Evolutionary conservation across 2,329 filamentous ascomycete genomes (phyloP), one percentile per base, ranked within the genome.

Genomic region (Didymellaceae sp.): DNA sequence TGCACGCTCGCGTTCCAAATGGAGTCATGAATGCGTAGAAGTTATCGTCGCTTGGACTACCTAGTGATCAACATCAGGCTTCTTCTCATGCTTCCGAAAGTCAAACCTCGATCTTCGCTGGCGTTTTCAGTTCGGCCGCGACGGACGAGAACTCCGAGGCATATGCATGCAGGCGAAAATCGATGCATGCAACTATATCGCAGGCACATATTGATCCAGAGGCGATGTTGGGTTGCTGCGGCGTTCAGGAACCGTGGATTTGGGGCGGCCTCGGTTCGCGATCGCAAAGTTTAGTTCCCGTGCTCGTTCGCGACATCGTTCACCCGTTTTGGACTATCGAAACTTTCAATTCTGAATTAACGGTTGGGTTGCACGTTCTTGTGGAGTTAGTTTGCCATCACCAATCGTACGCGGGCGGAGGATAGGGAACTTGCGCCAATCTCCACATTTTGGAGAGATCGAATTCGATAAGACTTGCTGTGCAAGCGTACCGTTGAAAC

Each of bases 401-500:
- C 48, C 48, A 52, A 52, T 46, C 13, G n/a, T 13, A 24, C 18
- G 17, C 17, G 22, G 20, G 18, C 41, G 41, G 48, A 46, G 38
- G 21, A 28, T 32, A 30, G n/a, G 37, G 37, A 24, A 7, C 26
- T 28, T 28, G 20, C 33, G 26, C 48, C 20, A 28, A 43, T 38
- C 37, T 32, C 37, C 32, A 43, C 43, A 33, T 26, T 13, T 11
- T 31, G 6, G 5, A 28, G 31, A 38, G 25, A 43, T 30, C 21
- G 13, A 39, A 38, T 28, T 52, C 32, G 16, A 52, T 38, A 40
- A 38, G 11, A 14, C 4, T 21, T 17, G 28, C n/a, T 11, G 16
- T 32, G 31, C 22, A 46, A 52, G 48, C 42, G 48, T 52, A 45
- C 48, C 48, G 31, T 45, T 37, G 20, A 41, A 46, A 33, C 9